Conservation (phyloP, 345 rosid genomes). For the Rhizophora apiculata region DNA sequence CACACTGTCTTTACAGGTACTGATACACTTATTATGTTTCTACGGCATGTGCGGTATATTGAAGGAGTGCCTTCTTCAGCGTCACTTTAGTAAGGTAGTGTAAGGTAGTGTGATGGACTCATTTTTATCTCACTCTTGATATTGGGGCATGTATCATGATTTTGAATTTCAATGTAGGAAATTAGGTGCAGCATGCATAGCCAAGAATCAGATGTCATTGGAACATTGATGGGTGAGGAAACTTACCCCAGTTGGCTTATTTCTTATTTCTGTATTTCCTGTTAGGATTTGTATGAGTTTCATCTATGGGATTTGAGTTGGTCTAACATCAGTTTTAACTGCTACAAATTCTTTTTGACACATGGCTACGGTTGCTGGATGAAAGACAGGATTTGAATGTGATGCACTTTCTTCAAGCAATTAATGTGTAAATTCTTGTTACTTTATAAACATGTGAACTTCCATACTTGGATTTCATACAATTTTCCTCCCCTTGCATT, state of each 20-base stretch:
- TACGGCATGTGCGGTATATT: slow-evolving; percentile 59
- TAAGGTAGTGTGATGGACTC: background rate
- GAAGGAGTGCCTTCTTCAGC: slow-evolving; percentile 67
- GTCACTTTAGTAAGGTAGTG: slow-evolving; percentile 62
- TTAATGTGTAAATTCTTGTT: slow-evolving; percentile 38
- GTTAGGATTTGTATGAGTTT: too few species aligned
- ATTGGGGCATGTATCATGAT: background rate
- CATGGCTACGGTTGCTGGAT: slow-evolving; percentile 45
- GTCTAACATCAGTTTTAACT: slow-evolving; percentile 1
- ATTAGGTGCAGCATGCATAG: slow-evolving; percentile 38
- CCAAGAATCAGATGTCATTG: slow-evolving; percentile 44
- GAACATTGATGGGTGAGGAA: slow-evolving; percentile 50
- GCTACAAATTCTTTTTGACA: slow-evolving; percentile 4
- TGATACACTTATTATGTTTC: slow-evolving; percentile 56
- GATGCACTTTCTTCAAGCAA: slow-evolving; percentile 61
- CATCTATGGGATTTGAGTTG: too few species aligned
- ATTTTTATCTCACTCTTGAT: background rate
- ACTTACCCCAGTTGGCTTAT: background rate
- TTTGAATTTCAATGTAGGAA: slow-evolving; percentile 35
- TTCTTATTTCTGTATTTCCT: background rate
- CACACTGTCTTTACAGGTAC: slow-evolving; percentile 37
- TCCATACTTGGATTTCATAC: background rate
- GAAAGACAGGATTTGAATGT: slow-evolving; percentile 62
- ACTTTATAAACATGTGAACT: background rate
- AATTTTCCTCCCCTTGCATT: background rate